Evolutionary conservation across 257 asterid species (phyloP).

Genomic region (Capsicum rhomboideum): DNA sequence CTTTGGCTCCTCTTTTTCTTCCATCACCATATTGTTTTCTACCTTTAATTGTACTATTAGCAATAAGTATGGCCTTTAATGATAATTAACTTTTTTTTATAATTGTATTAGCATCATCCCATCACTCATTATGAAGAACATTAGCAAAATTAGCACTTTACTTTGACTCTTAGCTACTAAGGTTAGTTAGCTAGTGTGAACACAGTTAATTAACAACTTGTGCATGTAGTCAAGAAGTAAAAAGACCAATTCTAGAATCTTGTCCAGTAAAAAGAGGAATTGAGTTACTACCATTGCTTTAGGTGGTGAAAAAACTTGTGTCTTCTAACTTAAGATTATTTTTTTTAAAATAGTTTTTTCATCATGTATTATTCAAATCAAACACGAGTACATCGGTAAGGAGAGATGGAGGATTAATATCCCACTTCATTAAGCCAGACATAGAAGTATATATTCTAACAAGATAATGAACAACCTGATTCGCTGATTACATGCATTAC

Average conservation of each 20-base stretch:
- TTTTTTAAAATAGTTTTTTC: too few relatives aligned
- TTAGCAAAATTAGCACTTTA: constrained; percentile 22
- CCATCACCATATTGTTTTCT: constrained; percentile 42
- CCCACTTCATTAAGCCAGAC: too few relatives aligned
- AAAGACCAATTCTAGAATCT: neutral
- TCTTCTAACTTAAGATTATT: too few relatives aligned
- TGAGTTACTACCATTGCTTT: neutral
- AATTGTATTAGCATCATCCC: constrained; percentile 19
- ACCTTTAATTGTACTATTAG: constrained; percentile 51
- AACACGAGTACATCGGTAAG: too few relatives aligned
- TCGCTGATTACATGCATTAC: too few relatives aligned
- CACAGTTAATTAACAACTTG: constrained; percentile 13
- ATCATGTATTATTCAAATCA: too few relatives aligned
- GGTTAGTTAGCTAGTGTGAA: constrained; percentile 23
- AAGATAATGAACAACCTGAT: too few relatives aligned
- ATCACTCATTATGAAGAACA: constrained; percentile 42
- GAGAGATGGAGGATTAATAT: too few relatives aligned
- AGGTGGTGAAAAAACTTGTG: neutral
- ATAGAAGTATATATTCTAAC: too few relatives aligned
- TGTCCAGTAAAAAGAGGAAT: neutral
- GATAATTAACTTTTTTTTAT: constrained; percentile 5
- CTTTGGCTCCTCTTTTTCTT: constrained; percentile 52
- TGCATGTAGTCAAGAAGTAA: neutral
- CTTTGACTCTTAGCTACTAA: constrained; percentile 24
- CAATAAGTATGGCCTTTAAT: constrained; percentile 18